These are phyloP conservation scores for Eleusine coracana DNA, from an alignment of 176 grass and related monocot genomes.

Conservation along the genomic window DNA sequence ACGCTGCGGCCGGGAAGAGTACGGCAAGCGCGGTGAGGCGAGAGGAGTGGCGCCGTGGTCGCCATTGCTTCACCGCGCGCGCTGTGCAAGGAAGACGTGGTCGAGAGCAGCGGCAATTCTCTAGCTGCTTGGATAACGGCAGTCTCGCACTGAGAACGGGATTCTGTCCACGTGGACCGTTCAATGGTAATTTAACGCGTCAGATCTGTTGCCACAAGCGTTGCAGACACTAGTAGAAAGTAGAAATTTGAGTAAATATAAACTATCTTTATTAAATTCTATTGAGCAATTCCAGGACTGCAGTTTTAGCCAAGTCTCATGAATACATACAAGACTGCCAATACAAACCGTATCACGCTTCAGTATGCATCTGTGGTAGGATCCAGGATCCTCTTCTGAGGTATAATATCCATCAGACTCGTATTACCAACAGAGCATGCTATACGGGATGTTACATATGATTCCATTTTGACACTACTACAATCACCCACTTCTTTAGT, in stretches of 20 bases:
- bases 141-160: neutral
- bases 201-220: neutral
- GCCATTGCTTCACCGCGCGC: conserved; percentile 53
- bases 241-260: neutral
- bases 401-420: neutral
- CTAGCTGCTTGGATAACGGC: conserved; percentile 40
- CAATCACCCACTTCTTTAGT: conserved; percentile 32
- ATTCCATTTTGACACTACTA: conserved; percentile 2
- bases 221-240: neutral
- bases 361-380: conserved; percentile 23
- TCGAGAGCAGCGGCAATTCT: neutral
- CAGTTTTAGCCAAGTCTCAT: neutral
- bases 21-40: conserved; percentile 31
- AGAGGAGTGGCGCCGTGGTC: conserved; percentile 38
- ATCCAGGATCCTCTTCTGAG: neutral
- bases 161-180: neutral
- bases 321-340: conserved; percentile 19
- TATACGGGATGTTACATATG: neutral
- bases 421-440: neutral
- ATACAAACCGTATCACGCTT: conserved; percentile 13
- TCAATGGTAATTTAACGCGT: conserved; percentile 11
- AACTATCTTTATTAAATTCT: conserved; percentile 29
- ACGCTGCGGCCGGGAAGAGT: conserved; percentile 4
- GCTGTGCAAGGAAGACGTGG: conserved; percentile 31
- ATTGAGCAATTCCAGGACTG: conserved; percentile 21